Evolutionary conservation across 2,329 filamentous ascomycete genomes (phyloP).

Genomic region (Cercospora citrullina): DNA sequence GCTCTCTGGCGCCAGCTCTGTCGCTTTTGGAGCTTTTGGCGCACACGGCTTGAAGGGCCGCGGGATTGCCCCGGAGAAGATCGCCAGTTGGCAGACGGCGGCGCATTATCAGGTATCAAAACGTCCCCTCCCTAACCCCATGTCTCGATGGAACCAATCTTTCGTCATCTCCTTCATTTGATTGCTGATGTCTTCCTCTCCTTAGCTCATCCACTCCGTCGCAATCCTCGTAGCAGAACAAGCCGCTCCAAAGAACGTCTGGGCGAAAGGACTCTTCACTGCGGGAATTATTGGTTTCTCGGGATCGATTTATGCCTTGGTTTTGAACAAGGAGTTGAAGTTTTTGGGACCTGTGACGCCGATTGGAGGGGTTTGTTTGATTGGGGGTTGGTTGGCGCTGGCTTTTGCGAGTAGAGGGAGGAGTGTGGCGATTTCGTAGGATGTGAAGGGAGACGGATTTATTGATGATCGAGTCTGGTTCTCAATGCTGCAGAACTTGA

Average conservation of each 20-base stretch:
- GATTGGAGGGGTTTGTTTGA: constrained; percentile 63
- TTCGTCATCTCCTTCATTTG: neutral
- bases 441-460: too few relatives aligned
- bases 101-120: constrained; percentile 64
- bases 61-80: constrained; percentile 58
- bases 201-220: constrained; percentile 62
- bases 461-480: too few relatives aligned
- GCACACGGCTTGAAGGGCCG: constrained; percentile 65
- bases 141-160: neutral
- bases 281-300: constrained; percentile 68
- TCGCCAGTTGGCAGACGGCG: constrained; percentile 64
- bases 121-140: neutral
- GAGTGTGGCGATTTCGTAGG: constrained; percentile 18
- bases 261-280: constrained; percentile 57
- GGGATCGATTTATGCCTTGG: constrained; percentile 64
- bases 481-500: too few relatives aligned
- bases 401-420: constrained; percentile 43
- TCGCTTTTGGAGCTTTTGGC: constrained; percentile 65
- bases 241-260: constrained; percentile 54
- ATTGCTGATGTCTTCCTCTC: neutral
- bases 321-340: constrained; percentile 62
- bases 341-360: constrained; percentile 65
- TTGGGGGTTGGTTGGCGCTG: constrained; percentile 62
- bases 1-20: constrained; percentile 62
- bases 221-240: constrained; percentile 59